phyloP scores from a whole-genome alignment of 768 basidiomycete species.

The Mycena galopus region DNA sequence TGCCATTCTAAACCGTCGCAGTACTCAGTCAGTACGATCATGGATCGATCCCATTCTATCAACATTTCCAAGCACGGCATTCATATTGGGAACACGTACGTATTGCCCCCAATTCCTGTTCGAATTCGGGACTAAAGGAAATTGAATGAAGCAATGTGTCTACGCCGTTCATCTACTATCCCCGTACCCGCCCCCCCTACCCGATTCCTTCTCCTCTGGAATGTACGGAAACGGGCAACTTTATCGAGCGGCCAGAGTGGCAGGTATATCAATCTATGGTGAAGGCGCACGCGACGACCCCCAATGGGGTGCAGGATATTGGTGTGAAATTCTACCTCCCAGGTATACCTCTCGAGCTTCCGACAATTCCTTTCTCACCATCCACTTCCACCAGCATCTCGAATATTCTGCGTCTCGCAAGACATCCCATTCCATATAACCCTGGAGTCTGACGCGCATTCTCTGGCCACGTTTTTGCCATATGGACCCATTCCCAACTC shows the following conservation, averaged over 20 bases:
- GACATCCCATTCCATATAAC: conserved; percentile 78
- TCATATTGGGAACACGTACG: conserved; percentile 66
- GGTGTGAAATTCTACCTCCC: conserved; percentile 58
- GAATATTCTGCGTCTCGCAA: conserved; percentile 68
- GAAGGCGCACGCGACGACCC: conserved; percentile 50
- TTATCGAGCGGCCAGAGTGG: conserved; percentile 65
- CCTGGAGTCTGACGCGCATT: conserved; percentile 66
- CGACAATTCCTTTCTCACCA: conserved; percentile 41
- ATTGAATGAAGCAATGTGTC: conserved; percentile 59
- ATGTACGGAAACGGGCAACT: conserved; percentile 49
- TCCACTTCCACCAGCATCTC: conserved; percentile 61
- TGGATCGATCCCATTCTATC: conserved; percentile 60
- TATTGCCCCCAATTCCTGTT: conserved; percentile 15
- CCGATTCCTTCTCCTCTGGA: conserved; percentile 63
- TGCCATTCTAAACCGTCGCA: conserved; percentile 31
- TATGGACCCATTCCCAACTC: conserved; percentile 61
- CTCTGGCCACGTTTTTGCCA: conserved; percentile 72
- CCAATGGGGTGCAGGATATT: conserved; percentile 55
- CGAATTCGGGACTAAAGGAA: background rate
- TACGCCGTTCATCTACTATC: conserved; percentile 74
- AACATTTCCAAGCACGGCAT: conserved; percentile 46
- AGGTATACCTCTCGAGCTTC: background rate
- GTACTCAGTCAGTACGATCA: conserved; percentile 70
- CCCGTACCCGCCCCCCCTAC: conserved; percentile 71
- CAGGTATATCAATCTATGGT: conserved; percentile 57